Evolutionary conservation across 2,329 filamentous ascomycete species (phyloP).

Genomic region (Paraphaeosphaeria sporulosa): DNA sequence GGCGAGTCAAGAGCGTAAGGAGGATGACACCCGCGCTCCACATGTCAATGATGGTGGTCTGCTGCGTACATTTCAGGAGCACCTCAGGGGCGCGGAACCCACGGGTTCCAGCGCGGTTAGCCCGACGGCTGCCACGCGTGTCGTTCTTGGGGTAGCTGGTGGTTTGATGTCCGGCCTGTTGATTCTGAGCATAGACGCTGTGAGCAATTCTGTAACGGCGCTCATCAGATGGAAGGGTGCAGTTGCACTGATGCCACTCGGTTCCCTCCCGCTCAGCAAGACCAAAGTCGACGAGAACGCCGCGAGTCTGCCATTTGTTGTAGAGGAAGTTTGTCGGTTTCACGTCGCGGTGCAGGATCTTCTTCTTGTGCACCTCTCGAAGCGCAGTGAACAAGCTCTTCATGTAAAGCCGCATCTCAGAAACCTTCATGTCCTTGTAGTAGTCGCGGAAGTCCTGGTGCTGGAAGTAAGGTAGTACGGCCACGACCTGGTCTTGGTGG

Average conservation of each 20-base stretch:
- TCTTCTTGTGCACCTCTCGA: slow-evolving; percentile 79
- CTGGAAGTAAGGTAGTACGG: slow-evolving; percentile 92
- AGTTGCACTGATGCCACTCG: slow-evolving; percentile 83
- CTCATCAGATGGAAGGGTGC: slow-evolving; percentile 69
- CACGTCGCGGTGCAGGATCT: slow-evolving; percentile 93
- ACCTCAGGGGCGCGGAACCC: slow-evolving; percentile 97
- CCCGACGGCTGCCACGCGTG: slow-evolving; percentile 83
- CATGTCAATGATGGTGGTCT: slow-evolving; percentile 90
- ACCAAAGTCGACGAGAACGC: slow-evolving; percentile 98
- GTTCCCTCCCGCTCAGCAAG: slow-evolving; percentile 79
- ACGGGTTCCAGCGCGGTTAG: slow-evolving; percentile 92
- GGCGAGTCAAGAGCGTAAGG: slow-evolving; percentile 87
- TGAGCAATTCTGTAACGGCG: slow-evolving; percentile 66
- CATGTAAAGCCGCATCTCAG: slow-evolving; percentile 90
- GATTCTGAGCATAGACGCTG: slow-evolving; percentile 67
- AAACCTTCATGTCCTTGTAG: slow-evolving; percentile 86
- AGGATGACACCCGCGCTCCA: slow-evolving; percentile 98
- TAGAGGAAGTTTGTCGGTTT: slow-evolving; percentile 99
- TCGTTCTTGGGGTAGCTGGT: slow-evolving; percentile 88
- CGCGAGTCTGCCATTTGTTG: slow-evolving; percentile 78
- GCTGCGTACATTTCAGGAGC: slow-evolving; percentile 93
- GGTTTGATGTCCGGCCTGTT: slow-evolving; percentile 46
- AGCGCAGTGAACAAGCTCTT: slow-evolving; percentile 87
- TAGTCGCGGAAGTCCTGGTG: slow-evolving; percentile 95
- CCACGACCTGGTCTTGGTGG: slow-evolving; percentile 91